These are phyloP conservation scores for Zygosaccharomyces sapae DNA, from an alignment of 1,139 yeast species.

Conservation along the genomic window DNA sequence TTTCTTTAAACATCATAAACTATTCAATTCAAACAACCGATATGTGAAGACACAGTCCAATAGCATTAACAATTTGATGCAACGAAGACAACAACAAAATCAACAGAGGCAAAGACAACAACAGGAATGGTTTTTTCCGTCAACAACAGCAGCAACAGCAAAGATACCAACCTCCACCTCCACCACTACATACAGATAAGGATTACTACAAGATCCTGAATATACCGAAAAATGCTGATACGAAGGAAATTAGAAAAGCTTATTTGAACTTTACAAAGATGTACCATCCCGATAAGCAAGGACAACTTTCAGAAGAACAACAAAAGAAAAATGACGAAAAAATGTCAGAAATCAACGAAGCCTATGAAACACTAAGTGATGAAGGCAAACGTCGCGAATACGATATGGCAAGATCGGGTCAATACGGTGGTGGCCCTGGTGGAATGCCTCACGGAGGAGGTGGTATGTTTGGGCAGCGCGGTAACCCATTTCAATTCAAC, in stretches of 20 bases:
- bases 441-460: constrained; percentile 5
- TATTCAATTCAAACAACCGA: constrained; percentile 19
- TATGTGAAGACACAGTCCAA: constrained; percentile 16
- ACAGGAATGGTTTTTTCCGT: constrained; percentile 47
- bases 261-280: constrained; percentile 73
- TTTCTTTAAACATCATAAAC: constrained; percentile 24
- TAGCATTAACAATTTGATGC: constrained; percentile 14
- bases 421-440: constrained; percentile 11
- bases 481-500: constrained; percentile 15
- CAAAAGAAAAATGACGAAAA: constrained; percentile 72
- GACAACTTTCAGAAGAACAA: constrained; percentile 59
- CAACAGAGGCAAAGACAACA: constrained; percentile 43
- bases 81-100: constrained; percentile 18
- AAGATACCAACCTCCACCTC: constrained; percentile 38
- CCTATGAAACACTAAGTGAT: constrained; percentile 79
- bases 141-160: constrained; percentile 45
- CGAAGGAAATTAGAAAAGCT: constrained; percentile 72
- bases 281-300: constrained; percentile 88
- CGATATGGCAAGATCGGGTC: constrained; percentile 43
- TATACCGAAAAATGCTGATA: constrained; percentile 62
- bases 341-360: constrained; percentile 91
- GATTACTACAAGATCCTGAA: constrained; percentile 83
- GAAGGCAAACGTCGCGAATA: constrained; percentile 60
- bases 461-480: constrained; percentile 13
- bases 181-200: constrained; percentile 40